Conservation (phyloP, 495 filamentous ascomycete genomes). For the Penicillium ochrochloron region DNA sequence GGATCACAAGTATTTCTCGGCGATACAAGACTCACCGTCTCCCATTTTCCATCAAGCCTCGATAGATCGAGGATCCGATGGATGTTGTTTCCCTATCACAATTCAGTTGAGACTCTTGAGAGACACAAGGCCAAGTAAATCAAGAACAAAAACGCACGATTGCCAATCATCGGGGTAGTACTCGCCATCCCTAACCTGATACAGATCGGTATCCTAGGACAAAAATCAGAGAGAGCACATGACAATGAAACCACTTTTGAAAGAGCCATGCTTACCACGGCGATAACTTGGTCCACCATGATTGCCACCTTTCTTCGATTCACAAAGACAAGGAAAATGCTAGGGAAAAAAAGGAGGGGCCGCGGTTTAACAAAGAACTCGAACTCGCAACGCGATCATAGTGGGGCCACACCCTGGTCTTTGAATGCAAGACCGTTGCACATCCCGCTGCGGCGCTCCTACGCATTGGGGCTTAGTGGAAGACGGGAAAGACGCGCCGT, state of each 20-base stretch:
- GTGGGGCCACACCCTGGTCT: not conserved
- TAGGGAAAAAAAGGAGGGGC: not conserved
- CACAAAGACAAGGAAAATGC: not conserved
- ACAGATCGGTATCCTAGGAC: constrained; percentile 2
- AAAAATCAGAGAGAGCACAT: not conserved
- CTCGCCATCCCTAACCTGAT: not conserved
- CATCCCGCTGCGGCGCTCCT: not conserved
- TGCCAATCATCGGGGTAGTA: constrained; percentile 14
- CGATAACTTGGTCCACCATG: not conserved
- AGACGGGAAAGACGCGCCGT: not conserved
- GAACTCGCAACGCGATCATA: not conserved
- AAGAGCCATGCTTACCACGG: not conserved
- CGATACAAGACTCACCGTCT: not conserved
- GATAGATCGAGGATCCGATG: constrained; percentile 4
- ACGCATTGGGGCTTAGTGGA: constrained; percentile 1
- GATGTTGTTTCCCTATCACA: constrained; percentile 6
- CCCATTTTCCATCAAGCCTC: constrained; percentile 10
- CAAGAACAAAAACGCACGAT: not conserved
- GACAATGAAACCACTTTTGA: not conserved
- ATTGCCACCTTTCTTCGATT: not conserved
- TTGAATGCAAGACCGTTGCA: constrained; percentile 1
- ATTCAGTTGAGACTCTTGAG: not conserved
- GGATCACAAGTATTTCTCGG: not conserved
- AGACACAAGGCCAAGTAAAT: not conserved
- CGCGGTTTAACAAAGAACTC: not conserved